Evolutionary conservation across 2,329 filamentous ascomycete species (phyloP), one percentile per base, ranked within the genome.

Genomic region (Amesomyces nigricolor): DNA sequence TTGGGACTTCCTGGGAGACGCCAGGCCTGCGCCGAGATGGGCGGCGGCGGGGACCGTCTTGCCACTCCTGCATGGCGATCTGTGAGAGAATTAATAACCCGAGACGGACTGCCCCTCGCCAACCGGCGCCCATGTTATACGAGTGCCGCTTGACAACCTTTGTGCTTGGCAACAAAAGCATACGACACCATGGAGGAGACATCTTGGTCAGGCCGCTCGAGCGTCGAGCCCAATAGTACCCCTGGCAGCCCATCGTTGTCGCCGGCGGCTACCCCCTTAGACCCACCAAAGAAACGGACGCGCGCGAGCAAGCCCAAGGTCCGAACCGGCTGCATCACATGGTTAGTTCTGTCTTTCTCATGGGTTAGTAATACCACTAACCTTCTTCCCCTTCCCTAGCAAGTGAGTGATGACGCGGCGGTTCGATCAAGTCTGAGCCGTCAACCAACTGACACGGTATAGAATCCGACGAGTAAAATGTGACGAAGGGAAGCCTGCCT

Each of bases 261-360:
- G 7, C 32, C 58, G 5, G 39, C 57, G 4, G 30, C 19, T 5
- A 50, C 53, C 2, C 39, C 53, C 7, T 47, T 54, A 17, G 46
- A 54, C 37, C 49, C 46, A 11, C 51, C 59, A 5, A 63, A 57
- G 58, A 64, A 64, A 48, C 63, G 69, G 8, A 71, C 66, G 26
- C 63, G 70, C 49, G 69, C 68, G 14, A 71, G 68, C 57, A 71
- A 69, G 59, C 69, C 70, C 16, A 73, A 72, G 58, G 71, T 72
- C 29, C 64, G 67, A 11, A 73, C 71, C 3, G 71, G 71, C 13
- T 73, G 71, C 60, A 69, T 72, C 16, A 73, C 71, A 42, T 73
- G 71, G 71, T 73, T 57, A 62, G 71, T 47, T 9, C n/a, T 42
- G 32, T 46, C 42, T 32, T 48, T 40, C 38, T n/a, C 32, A 11